These are phyloP conservation scores for Prosopis cineraria DNA, from an alignment of 306 rosid genomes.

Conservation along the genomic window DNA sequence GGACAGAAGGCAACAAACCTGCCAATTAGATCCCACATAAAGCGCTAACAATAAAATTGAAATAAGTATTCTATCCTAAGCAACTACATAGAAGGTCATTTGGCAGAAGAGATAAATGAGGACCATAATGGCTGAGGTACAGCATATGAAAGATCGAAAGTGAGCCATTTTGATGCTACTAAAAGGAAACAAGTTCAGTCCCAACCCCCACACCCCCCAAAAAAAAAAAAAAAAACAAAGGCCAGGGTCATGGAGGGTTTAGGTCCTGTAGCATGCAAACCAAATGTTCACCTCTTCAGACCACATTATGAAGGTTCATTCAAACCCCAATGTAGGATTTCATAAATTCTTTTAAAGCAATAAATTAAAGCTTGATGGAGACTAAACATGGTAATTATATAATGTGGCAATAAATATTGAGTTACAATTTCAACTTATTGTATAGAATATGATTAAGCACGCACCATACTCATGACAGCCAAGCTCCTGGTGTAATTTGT, in stretches of 20 bases:
- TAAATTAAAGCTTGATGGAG: slow-evolving; percentile 10
- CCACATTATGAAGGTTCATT: not conserved
- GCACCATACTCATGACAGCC: slow-evolving; percentile 99
- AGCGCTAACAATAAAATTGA: not conserved
- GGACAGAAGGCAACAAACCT: not conserved
- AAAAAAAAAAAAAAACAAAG: no score
- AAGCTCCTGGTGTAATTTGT: slow-evolving; percentile 96
- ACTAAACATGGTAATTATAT: not conserved
- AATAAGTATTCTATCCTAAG: not conserved
- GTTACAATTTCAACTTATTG: slow-evolving; percentile 3
- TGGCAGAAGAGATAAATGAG: not conserved
- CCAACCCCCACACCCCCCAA: not conserved
- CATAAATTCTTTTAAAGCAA: slow-evolving; percentile 13
- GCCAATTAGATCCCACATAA: not conserved
- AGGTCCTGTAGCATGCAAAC: no score
- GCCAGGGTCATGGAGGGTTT: not conserved
- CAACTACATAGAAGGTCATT: not conserved
- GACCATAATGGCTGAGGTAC: not conserved
- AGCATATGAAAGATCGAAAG: not conserved
- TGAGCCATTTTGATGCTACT: not conserved
- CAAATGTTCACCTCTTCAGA: not conserved
- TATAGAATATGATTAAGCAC: slow-evolving; percentile 35
- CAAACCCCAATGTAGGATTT: not conserved
- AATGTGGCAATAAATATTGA: slow-evolving; percentile 13
- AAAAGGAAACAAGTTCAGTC: slow-evolving; percentile 13